Base-by-base conservation (phyloP, 345 rosid genomes). In the Salix brachista region DNA sequence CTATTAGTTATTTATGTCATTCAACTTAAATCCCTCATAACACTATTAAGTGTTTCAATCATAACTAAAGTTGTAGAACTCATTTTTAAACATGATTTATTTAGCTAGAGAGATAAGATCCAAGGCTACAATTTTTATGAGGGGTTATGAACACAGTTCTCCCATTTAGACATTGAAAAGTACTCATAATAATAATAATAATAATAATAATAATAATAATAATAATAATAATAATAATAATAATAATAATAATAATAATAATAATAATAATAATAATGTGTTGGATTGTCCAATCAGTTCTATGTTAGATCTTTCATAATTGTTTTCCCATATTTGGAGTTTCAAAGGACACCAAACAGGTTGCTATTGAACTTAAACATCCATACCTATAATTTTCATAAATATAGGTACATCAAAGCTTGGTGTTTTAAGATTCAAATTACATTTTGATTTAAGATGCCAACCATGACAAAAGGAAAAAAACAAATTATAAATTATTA, bases 281-380 rank as follows among this genome's bases (percentile, higher is more conserved):
- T 52, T 8, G 4, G 9, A 16, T 0, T 6, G 0, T 18, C 11
- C 0, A 19, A 8, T 6, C 0, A 1, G 1, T 41, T 41, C 3
- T 2, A 10, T 0, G 13, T 41, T 41, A 41, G 13, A 10, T 10
- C 13, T 41, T 41, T 0, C 2, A 0, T 52, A 6, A 2, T 19
- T 19, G 0, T 52, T 52, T 6, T 0, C 23, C 4, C 8, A 19
- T 7, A 19, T 7, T 3, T 19, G 4, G 1, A 52, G 3, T 52
- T 52, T 52, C 1, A 19, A 19, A 7, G 1, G 1, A 54, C 1
- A 0, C 4, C 8, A 54, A 21, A 19, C 0, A 0, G 8, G 3
- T 54, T 54, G 4, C 3, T 6, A 6, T 54, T 54, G 44, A 41
- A 41, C 2, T 41, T 10, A 9, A 10, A 10, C 13, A 41, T 41